Percentiles rank a stretch among this genome's conserved stretches.
phyloP scores from a whole-genome alignment of 176 grass and related monocot genomes.

The Phoenix dactylifera region DNA sequence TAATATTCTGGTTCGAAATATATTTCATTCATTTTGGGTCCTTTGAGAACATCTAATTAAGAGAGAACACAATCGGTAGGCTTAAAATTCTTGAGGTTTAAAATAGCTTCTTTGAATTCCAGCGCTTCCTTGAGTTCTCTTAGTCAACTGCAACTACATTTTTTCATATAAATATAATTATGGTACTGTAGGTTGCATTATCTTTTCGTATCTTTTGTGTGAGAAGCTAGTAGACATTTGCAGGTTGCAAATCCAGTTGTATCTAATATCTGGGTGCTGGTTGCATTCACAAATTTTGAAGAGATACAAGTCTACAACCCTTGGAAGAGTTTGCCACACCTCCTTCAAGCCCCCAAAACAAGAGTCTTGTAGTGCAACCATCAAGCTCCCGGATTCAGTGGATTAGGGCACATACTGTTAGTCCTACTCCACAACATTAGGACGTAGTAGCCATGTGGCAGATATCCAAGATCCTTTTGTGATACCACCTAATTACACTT shows the following conservation, averaged over 20 bases:
- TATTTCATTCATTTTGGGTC: too few relatives aligned
- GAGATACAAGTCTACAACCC: slow-evolving; percentile 43
- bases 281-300: slow-evolving; percentile 97
- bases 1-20: too few relatives aligned
- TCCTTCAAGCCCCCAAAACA: slow-evolving; percentile 57
- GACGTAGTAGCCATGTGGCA: slow-evolving; percentile 59
- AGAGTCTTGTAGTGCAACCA: slow-evolving; percentile 35
- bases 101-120: too few relatives aligned
- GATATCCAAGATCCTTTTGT: slow-evolving; percentile 81
- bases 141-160: too few relatives aligned
- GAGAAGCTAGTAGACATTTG: background rate
- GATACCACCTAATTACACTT: slow-evolving; percentile 67
- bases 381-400: slow-evolving; percentile 88
- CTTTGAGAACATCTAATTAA: too few relatives aligned
- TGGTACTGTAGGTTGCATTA: background rate
- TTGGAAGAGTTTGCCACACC: slow-evolving; percentile 78
- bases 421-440: slow-evolving; percentile 37
- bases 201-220: background rate
- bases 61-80: too few relatives aligned
- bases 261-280: slow-evolving; percentile 83
- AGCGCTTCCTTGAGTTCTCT: too few relatives aligned
- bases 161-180: background rate
- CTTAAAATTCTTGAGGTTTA: too few relatives aligned
- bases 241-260: slow-evolving; percentile 93
- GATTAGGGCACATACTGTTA: slow-evolving; percentile 78